phyloP scores from a whole-genome alignment of 805 yeast species.

The Cyberlindnera mycetangii region DNA sequence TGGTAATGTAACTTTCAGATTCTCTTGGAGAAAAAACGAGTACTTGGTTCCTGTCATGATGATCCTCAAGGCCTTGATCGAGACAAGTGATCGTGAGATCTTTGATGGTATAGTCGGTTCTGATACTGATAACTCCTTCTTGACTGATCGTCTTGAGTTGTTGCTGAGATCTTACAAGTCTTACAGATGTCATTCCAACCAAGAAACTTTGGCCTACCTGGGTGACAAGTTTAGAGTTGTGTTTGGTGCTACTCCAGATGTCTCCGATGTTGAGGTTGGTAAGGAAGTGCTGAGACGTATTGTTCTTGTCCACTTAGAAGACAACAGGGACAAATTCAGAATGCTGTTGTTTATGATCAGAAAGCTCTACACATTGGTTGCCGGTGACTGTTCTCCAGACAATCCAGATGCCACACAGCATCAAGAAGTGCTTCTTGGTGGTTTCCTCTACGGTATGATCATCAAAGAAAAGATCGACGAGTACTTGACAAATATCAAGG shows the following conservation, averaged over 20 bases:
- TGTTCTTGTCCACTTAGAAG: slow-evolving; percentile 82
- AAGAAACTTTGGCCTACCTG: slow-evolving; percentile 88
- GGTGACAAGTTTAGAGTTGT: slow-evolving; percentile 97
- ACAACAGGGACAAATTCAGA: slow-evolving; percentile 77
- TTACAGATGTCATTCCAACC: slow-evolving; percentile 72
- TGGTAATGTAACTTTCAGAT: slow-evolving; percentile 94
- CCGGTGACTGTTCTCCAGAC: slow-evolving; percentile 95
- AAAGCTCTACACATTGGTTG: slow-evolving; percentile 90
- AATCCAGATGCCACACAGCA: slow-evolving; percentile 99
- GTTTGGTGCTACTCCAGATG: slow-evolving; percentile 83
- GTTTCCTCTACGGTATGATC: slow-evolving; percentile 95
- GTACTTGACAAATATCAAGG: slow-evolving; percentile 67
- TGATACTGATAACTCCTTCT: slow-evolving; percentile 82
- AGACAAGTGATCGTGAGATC: slow-evolving; percentile 90
- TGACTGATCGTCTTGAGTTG: slow-evolving; percentile 96
- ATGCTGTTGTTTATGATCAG: slow-evolving; percentile 91
- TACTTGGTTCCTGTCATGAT: slow-evolving; percentile 89
- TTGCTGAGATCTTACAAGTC: slow-evolving; percentile 83
- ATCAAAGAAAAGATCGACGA: slow-evolving; percentile 95
- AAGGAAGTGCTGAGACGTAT: slow-evolving; percentile 76
- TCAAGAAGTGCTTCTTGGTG: slow-evolving; percentile 94
- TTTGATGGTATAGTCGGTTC: slow-evolving; percentile 95
- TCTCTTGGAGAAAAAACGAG: slow-evolving; percentile 96
- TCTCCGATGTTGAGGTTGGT: slow-evolving; percentile 89
- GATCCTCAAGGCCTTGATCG: slow-evolving; percentile 86